These are phyloP conservation scores for Geranium incanum DNA, from an alignment of 441 rosid genomes.

Conservation along the genomic window DNA sequence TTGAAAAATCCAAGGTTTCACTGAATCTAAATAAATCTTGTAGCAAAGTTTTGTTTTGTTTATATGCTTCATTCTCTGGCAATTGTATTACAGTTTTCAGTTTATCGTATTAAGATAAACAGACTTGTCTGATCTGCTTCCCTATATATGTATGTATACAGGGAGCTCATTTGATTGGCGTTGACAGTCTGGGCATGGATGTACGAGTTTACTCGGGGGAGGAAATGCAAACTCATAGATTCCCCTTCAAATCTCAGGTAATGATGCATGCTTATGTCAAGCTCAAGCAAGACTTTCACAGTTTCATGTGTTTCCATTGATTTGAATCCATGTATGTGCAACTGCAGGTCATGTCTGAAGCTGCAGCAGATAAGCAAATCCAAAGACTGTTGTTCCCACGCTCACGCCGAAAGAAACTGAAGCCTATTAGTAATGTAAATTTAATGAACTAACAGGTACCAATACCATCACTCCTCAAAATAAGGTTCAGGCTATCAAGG, in stretches of 20 bases:
- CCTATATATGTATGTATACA: slow-evolving; percentile 16
- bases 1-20: not conserved
- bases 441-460: slow-evolving; percentile 20
- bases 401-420: slow-evolving; percentile 64
- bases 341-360: slow-evolving; percentile 58
- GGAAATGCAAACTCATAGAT: slow-evolving; percentile 79
- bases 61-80: not conserved
- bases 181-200: slow-evolving; percentile 89
- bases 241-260: slow-evolving; percentile 81
- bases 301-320: too few species aligned
- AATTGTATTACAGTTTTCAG: not conserved
- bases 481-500: slow-evolving; percentile 1
- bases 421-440: slow-evolving; percentile 35
- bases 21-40: not conserved
- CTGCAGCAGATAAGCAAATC: slow-evolving; percentile 82
- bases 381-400: slow-evolving; percentile 67
- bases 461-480: not conserved
- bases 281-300: too few species aligned
- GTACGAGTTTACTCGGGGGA: slow-evolving; percentile 67
- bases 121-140: slow-evolving; percentile 3
- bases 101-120: not conserved
- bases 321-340: not conserved
- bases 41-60: not conserved
- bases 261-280: slow-evolving; percentile 4
- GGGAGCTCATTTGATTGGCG: slow-evolving; percentile 69